Percentiles rank a stretch among this genome's conserved stretches.
Conservation (phyloP, 176 grass and related monocot genomes). For the Thalia dealbata region DNA sequence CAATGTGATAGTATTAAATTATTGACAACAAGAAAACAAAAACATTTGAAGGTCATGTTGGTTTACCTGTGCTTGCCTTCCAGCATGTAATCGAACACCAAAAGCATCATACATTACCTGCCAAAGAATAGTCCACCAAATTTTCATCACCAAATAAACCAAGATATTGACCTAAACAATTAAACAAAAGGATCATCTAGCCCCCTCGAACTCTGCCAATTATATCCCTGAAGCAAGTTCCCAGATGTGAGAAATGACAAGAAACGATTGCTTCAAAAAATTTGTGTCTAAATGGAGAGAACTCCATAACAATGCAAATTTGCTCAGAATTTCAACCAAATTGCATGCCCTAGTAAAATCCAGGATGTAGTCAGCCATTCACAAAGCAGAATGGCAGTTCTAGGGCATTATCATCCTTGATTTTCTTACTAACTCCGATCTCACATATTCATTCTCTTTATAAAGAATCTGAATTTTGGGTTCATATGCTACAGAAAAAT, state of each 20-base stretch:
- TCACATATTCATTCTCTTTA: too few species aligned
- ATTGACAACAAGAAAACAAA: background rate
- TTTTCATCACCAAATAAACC: background rate
- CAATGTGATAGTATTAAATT: background rate
- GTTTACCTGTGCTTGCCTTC: conserved; percentile 84
- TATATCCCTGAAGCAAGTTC: background rate
- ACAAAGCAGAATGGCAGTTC: background rate
- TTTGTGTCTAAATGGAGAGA: background rate
- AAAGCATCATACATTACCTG: conserved; percentile 99
- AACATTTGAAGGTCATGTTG: background rate
- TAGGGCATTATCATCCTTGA: background rate
- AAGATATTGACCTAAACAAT: background rate
- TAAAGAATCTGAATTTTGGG: too few species aligned
- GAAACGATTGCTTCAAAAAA: background rate
- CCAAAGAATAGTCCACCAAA: background rate
- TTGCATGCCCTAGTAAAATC: background rate
- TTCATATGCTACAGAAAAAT: too few species aligned
- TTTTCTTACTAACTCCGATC: too few species aligned
- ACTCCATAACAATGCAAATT: background rate
- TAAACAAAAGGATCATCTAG: background rate
- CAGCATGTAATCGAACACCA: conserved; percentile 93
- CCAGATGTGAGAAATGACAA: background rate
- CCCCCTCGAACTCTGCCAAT: background rate
- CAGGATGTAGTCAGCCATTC: background rate
- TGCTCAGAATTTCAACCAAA: background rate